Evolutionary conservation across 176 grass and related monocot species (phyloP).

Genomic region (Oryza australiensis): DNA sequence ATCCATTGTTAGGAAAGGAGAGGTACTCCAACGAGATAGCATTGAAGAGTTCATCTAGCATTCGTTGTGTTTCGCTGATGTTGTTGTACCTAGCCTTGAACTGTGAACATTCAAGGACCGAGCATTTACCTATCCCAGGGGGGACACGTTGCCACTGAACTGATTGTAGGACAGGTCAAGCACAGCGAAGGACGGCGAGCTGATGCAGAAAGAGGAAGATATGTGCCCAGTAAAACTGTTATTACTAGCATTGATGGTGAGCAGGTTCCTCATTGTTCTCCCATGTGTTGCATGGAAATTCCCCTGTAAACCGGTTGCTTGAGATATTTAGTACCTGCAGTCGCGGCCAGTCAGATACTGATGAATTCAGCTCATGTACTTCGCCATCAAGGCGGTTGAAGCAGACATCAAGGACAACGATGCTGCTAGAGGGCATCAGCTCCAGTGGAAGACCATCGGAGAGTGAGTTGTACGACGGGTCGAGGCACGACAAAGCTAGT

Average conservation of each 20-base stretch:
- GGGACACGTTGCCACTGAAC: background rate
- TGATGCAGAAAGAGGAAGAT: background rate
- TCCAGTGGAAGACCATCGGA: background rate
- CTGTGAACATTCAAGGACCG: background rate
- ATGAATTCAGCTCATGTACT: background rate
- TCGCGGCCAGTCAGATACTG: background rate
- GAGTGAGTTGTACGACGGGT: conserved; percentile 43
- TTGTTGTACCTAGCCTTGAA: conserved; percentile 16
- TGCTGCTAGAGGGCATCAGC: conserved; percentile 3
- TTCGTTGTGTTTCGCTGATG: background rate
- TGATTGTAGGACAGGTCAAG: conserved; percentile 1
- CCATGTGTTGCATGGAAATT: background rate
- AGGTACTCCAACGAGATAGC: background rate
- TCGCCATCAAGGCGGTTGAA: conserved; percentile 15
- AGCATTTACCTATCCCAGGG: conserved; percentile 7
- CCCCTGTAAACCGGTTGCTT: conserved; percentile 29
- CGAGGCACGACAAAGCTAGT: conserved; percentile 28
- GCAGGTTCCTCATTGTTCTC: too few species aligned
- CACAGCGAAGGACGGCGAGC: background rate
- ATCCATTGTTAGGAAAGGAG: background rate
- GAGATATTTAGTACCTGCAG: conserved; percentile 37
- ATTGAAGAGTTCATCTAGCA: background rate
- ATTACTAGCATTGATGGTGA: too few species aligned
- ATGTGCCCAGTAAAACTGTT: background rate
- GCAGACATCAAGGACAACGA: conserved; percentile 7